phyloP scores from a whole-genome alignment of 306 rosid genomes.

The Senna siamea region DNA sequence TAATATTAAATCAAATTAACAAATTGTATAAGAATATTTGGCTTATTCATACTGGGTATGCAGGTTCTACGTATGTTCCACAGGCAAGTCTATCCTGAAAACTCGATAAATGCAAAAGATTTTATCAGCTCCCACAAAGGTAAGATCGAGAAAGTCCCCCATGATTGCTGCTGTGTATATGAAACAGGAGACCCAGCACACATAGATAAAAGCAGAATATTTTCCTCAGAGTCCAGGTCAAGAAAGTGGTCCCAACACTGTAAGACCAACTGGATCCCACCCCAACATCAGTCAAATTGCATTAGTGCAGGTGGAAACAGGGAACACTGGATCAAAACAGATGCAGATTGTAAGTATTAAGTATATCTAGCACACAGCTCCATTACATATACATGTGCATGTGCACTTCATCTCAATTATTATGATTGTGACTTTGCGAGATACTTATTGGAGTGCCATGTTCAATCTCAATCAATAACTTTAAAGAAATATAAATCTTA shows the following conservation, averaged over 20 bases:
- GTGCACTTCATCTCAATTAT: conserved; percentile 20
- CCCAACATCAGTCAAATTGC: conserved; percentile 41
- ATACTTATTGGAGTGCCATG: neutral
- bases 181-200: conserved; percentile 48
- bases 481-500: neutral
- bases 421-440: neutral
- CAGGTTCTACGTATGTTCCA: conserved; percentile 88
- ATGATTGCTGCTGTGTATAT: conserved; percentile 43
- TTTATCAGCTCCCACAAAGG: conserved; percentile 50
- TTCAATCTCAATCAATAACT: neutral
- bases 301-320: conserved; percentile 56
- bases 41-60: conserved; percentile 25
- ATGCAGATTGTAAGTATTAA: conserved; percentile 85
- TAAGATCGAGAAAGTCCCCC: conserved; percentile 57
- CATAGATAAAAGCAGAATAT: conserved; percentile 61
- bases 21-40: neutral
- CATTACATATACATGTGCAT: neutral
- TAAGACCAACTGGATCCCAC: conserved; percentile 54
- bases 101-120: conserved; percentile 51
- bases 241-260: conserved; percentile 46
- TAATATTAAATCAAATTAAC: neutral
- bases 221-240: conserved; percentile 46
- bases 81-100: conserved; percentile 87
- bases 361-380: conserved; percentile 27
- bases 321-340: conserved; percentile 97